Conservation (phyloP, 2,329 filamentous ascomycete genomes). For the Sarocladium brachiariae region DNA sequence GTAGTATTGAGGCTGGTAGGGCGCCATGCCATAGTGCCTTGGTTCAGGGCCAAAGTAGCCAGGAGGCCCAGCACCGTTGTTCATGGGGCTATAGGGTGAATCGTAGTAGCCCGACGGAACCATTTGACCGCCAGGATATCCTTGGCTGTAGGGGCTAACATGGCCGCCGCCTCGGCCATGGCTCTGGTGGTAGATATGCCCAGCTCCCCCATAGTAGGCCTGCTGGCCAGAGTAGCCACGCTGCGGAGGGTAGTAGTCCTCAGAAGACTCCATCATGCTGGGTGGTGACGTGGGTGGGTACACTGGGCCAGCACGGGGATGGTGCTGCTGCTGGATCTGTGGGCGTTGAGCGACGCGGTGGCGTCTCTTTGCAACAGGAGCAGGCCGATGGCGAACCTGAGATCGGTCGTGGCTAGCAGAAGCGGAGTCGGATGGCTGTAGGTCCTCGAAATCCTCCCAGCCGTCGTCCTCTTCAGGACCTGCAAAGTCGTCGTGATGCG, state of each 20-base stretch:
- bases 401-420: slow-evolving; percentile 30
- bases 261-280: slow-evolving; percentile 6
- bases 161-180: neutral
- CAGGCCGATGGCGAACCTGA: slow-evolving; percentile 1
- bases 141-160: neutral
- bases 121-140: slow-evolving; percentile 10
- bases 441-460: slow-evolving; percentile 37
- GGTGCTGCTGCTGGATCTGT: slow-evolving; percentile 4
- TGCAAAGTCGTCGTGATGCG: slow-evolving; percentile 12
- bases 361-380: neutral
- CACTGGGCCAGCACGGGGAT: slow-evolving; percentile 11
- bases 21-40: slow-evolving; percentile 12
- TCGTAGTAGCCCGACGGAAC: slow-evolving; percentile 10
- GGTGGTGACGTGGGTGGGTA: slow-evolving; percentile 13
- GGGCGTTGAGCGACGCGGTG: slow-evolving; percentile 22
- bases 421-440: slow-evolving; percentile 54
- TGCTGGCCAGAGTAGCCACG: slow-evolving; percentile 10
- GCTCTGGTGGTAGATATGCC: slow-evolving; percentile 13
- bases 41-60: slow-evolving; percentile 7
- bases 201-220: slow-evolving; percentile 25
- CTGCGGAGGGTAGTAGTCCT: slow-evolving; percentile 7
- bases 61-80: slow-evolving; percentile 10
- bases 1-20: slow-evolving; percentile 10
- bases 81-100: slow-evolving; percentile 1
- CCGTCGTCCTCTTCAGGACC: slow-evolving; percentile 23